Evolutionary conservation across 2,329 filamentous ascomycete species (phyloP).

Genomic region (Sclerotinia sclerotiorum): DNA sequence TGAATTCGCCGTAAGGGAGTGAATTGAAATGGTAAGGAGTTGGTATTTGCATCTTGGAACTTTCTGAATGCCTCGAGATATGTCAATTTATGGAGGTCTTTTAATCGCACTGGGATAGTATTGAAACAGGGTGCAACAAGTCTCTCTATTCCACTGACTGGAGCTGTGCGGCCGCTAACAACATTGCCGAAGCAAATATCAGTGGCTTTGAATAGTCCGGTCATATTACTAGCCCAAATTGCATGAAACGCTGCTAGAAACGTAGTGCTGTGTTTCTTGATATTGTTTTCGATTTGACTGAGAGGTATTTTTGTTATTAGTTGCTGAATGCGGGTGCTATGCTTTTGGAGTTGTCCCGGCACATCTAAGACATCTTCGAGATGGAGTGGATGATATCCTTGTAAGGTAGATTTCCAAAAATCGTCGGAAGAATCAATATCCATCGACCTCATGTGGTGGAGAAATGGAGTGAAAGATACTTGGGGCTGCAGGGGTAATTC

Average conservation of each 20-base stretch:
- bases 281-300: slow-evolving; percentile 47
- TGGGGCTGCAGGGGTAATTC: slow-evolving; percentile 49
- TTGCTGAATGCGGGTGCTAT: slow-evolving; percentile 25
- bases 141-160: slow-evolving; percentile 63
- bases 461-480: slow-evolving; percentile 61
- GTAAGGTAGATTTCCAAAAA: slow-evolving; percentile 66
- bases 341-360: background rate
- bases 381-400: slow-evolving; percentile 47
- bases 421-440: slow-evolving; percentile 50
- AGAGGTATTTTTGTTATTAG: slow-evolving; percentile 28
- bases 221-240: slow-evolving; percentile 67
- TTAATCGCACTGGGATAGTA: slow-evolving; percentile 71
- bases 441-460: slow-evolving; percentile 56
- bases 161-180: slow-evolving; percentile 70
- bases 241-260: slow-evolving; percentile 69
- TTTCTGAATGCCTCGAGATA: slow-evolving; percentile 40
- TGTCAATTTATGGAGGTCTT: slow-evolving; percentile 53
- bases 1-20: slow-evolving; percentile 74
- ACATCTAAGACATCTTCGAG: slow-evolving; percentile 6
- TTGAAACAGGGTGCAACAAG: slow-evolving; percentile 93
- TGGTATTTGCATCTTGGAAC: slow-evolving; percentile 51
- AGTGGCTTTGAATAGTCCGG: slow-evolving; percentile 51
- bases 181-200: slow-evolving; percentile 90
- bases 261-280: slow-evolving; percentile 57
- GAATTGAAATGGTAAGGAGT: slow-evolving; percentile 68